phyloP scores from a whole-genome alignment of 306 rosid species.

The Argentina anserina region DNA sequence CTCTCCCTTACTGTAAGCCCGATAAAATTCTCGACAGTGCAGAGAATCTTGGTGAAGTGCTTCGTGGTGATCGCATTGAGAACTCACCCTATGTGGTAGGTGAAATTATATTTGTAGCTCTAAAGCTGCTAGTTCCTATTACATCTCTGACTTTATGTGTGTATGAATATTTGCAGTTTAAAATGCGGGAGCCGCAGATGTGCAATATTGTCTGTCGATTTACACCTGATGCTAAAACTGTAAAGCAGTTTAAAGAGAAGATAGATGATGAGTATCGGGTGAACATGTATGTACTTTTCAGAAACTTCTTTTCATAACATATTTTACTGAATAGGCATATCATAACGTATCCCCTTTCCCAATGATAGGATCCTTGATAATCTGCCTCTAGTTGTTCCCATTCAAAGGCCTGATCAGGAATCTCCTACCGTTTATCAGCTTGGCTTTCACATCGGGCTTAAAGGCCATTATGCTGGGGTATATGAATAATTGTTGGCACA shows the following conservation, averaged over 20 bases:
- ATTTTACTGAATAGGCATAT: slow-evolving; percentile 11
- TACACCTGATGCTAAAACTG: slow-evolving; percentile 66
- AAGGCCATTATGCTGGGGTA: slow-evolving; percentile 81
- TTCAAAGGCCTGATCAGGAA: slow-evolving; percentile 68
- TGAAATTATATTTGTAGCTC: slow-evolving; percentile 13
- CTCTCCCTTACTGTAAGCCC: slow-evolving; percentile 69
- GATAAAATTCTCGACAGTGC: slow-evolving; percentile 76
- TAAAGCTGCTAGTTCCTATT: slow-evolving; percentile 6
- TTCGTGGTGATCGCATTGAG: slow-evolving; percentile 98
- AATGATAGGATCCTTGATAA: slow-evolving; percentile 87
- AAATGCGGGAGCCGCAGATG: slow-evolving; percentile 92
- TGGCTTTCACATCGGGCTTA: slow-evolving; percentile 84
- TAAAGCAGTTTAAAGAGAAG: slow-evolving; percentile 89
- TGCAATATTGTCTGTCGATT: slow-evolving; percentile 60
- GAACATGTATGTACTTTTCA: slow-evolving; percentile 82
- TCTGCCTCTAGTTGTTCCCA: slow-evolving; percentile 84
- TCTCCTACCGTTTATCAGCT: slow-evolving; percentile 77
- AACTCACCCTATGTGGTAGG: slow-evolving; percentile 86
- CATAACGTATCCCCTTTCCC: slow-evolving; percentile 16
- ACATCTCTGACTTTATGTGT: slow-evolving; percentile 18
- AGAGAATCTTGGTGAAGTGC: slow-evolving; percentile 97
- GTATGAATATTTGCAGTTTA: slow-evolving; percentile 54
- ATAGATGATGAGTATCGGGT: slow-evolving; percentile 92
- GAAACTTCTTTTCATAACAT: neutral
- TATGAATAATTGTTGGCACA: slow-evolving; percentile 22